These are phyloP conservation scores for Hypoxylon sp. DNA, from an alignment of 2,329 filamentous ascomycete species.

Conservation along the genomic window DNA sequence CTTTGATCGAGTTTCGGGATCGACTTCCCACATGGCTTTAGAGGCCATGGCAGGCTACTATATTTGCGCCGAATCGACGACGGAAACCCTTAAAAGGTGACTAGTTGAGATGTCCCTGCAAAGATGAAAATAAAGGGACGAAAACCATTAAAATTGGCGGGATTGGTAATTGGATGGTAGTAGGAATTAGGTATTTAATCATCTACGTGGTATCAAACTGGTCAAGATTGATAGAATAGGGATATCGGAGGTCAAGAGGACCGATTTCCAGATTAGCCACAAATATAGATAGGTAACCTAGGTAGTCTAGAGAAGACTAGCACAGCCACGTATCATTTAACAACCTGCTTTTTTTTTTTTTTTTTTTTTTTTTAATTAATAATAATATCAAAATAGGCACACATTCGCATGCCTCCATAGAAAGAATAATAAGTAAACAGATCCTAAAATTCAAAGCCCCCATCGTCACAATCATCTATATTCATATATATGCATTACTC, in stretches of 20 bases:
- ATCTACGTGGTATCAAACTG: constrained; percentile 34
- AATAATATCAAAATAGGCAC: not conserved
- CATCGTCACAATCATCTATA: not conserved
- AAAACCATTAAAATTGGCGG: constrained; percentile 5
- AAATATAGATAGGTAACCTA: not conserved
- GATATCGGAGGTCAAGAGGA: constrained; percentile 35
- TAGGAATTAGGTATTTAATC: constrained; percentile 1
- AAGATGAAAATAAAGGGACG: not conserved
- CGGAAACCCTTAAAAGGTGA: not conserved
- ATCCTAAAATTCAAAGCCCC: not conserved
- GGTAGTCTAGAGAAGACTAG: constrained; percentile 6
- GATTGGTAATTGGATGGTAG: constrained; percentile 10
- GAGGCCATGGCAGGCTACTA: constrained; percentile 62
- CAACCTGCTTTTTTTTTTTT: too few relatives aligned
- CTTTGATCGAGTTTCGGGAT: constrained; percentile 96
- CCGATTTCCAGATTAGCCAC: constrained; percentile 23
- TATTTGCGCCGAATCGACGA: constrained; percentile 25
- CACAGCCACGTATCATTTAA: constrained; percentile 4
- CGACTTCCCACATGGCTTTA: constrained; percentile 97
- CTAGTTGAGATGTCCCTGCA: not conserved
- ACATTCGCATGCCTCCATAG: not conserved
- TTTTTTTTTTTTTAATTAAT: too few relatives aligned
- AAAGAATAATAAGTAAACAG: not conserved
- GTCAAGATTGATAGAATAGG: constrained; percentile 28
- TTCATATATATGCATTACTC: not conserved